Percentiles rank a stretch among this genome's conserved stretches.
Conservation (phyloP, 208 protist species). For the Crithidia sp. region DNA sequence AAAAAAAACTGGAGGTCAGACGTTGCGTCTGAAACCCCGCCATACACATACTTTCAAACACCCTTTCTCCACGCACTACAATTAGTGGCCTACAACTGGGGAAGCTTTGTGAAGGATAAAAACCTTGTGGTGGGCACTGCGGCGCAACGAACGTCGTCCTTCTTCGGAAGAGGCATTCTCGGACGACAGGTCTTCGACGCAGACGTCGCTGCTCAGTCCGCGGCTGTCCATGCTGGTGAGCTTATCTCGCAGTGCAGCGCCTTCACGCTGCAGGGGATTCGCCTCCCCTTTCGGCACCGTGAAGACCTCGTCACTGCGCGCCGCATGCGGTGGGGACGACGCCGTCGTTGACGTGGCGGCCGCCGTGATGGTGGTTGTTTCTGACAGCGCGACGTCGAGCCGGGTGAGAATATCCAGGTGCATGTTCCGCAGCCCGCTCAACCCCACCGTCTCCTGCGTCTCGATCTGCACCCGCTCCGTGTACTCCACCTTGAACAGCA, state of each 20-base stretch:
- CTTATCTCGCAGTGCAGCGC: background rate
- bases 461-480: background rate
- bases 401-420: background rate
- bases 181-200: background rate
- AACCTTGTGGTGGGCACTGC: too few relatives aligned
- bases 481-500: conserved; percentile 24
- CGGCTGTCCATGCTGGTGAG: background rate
- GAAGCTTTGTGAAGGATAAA: too few relatives aligned
- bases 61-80: too few relatives aligned
- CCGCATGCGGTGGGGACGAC: too few relatives aligned
- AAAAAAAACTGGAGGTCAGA: background rate
- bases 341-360: too few relatives aligned
- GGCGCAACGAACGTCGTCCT: too few relatives aligned
- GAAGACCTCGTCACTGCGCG: background rate
- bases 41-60: too few relatives aligned
- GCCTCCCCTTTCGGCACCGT: background rate
- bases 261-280: background rate
- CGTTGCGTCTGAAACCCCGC: too few relatives aligned
- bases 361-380: too few relatives aligned
- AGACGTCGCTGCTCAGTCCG: background rate
- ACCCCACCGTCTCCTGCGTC: background rate
- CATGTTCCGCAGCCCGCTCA: background rate
- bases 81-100: too few relatives aligned
- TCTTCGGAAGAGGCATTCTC: background rate
- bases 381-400: background rate